These are phyloP conservation scores for Candida dubliniensis DNA, from an alignment of 1,139 yeast species.

Conservation along the genomic window DNA sequence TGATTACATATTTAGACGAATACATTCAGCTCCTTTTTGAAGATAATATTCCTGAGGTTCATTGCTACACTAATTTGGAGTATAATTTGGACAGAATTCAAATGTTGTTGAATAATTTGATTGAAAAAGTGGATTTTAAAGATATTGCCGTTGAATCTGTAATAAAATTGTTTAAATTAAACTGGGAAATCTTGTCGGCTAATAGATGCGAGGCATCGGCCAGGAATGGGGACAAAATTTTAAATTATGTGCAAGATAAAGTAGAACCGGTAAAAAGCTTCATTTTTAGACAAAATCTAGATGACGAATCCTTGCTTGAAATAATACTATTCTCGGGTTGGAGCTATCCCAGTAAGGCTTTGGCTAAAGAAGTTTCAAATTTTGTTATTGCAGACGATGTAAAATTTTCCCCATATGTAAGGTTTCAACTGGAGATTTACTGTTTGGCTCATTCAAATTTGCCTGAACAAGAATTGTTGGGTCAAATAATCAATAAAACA, in stretches of 20 bases:
- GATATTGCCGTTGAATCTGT: constrained; percentile 13
- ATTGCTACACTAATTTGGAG: constrained; percentile 36
- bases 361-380: constrained; percentile 17
- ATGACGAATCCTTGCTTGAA: constrained; percentile 27
- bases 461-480: constrained; percentile 2
- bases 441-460: neutral
- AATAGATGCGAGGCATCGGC: constrained; percentile 14
- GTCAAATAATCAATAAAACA: neutral
- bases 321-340: constrained; percentile 18
- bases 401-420: constrained; percentile 22
- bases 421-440: constrained; percentile 22
- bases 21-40: constrained; percentile 33
- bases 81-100: constrained; percentile 34
- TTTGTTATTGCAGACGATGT: constrained; percentile 23
- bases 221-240: constrained; percentile 7
- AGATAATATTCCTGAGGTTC: constrained; percentile 31
- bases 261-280: constrained; percentile 17
- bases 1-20: constrained; percentile 21
- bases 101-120: constrained; percentile 14
- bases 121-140: constrained; percentile 12
- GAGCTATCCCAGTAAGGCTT: constrained; percentile 8
- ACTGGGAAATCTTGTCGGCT: constrained; percentile 26
- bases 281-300: constrained; percentile 23
- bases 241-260: constrained; percentile 12
- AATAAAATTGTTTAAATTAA: constrained; percentile 22